Percentiles rank a stretch among this genome's conserved stretches.
Conservation (phyloP, 345 rosid species). For the Citrus maxima region DNA sequence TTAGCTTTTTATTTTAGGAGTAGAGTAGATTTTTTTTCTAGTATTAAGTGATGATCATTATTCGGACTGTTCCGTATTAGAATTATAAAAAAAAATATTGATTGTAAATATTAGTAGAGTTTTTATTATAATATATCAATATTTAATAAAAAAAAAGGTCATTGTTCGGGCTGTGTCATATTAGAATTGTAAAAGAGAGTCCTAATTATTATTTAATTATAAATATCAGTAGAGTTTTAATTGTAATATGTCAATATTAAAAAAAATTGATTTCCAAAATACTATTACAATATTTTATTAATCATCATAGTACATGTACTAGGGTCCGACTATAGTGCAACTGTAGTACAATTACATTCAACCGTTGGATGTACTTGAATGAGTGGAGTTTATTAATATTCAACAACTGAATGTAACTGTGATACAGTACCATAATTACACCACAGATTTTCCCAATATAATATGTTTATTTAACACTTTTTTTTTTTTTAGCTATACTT, state of each 20-base stretch:
- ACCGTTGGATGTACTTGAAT: fast-evolving
- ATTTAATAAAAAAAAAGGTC: too few relatives aligned
- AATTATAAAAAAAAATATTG: fast-evolving
- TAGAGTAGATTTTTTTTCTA: too few relatives aligned
- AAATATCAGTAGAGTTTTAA: too few relatives aligned
- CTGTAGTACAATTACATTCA: fast-evolving
- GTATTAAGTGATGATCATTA: fast-evolving
- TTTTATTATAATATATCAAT: fast-evolving
- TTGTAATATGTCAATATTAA: too few relatives aligned
- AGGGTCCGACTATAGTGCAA: too few relatives aligned
- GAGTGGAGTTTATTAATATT: fast-evolving
- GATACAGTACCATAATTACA: fast-evolving
- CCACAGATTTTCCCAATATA: fast-evolving
- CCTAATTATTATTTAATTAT: too few relatives aligned
- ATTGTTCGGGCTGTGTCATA: fast-evolving
- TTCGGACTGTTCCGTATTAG: fast-evolving
- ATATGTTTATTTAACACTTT: too few relatives aligned
- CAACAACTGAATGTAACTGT: fast-evolving
- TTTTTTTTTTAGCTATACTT: too few relatives aligned
- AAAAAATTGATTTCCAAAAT: fast-evolving
- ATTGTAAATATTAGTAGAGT: too few relatives aligned
- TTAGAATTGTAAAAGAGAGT: too few relatives aligned
- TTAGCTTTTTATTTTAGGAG: too few relatives aligned
- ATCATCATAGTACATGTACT: fast-evolving
- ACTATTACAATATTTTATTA: too few relatives aligned